A percentile compares a stretch with the other conserved stretches of the same genome.
Evolutionary conservation across 2,329 filamentous ascomycete species (phyloP).

Genomic region (Neonectria faginata): DNA sequence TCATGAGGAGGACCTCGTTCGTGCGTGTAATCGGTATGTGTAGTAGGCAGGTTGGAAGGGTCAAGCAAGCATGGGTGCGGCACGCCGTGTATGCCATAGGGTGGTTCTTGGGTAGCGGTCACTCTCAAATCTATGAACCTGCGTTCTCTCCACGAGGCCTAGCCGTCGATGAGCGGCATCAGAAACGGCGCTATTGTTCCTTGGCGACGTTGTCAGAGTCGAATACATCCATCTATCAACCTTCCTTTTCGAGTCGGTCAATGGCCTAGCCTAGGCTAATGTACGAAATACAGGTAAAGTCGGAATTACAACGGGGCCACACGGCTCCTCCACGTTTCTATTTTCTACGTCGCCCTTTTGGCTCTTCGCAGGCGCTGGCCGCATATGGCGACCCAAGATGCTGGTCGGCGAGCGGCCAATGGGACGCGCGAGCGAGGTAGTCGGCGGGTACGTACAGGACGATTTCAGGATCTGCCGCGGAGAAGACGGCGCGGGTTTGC

Average conservation of each 20-base stretch:
- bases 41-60: conserved; percentile 9
- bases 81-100: conserved; percentile 3
- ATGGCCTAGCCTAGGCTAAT: background rate
- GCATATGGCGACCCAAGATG: conserved; percentile 39
- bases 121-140: conserved; percentile 5
- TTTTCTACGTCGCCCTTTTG: conserved; percentile 34
- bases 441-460: conserved; percentile 2
- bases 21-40: conserved; percentile 18
- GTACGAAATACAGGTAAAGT: conserved; percentile 1
- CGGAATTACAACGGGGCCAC: conserved; percentile 17
- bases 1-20: conserved; percentile 16
- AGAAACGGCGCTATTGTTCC: conserved; percentile 17
- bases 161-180: conserved; percentile 11
- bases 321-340: conserved; percentile 38
- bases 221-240: background rate
- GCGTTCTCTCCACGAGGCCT: background rate
- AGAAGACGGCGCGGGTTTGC: conserved; percentile 4
- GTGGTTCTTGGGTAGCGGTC: conserved; percentile 22
- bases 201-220: background rate
- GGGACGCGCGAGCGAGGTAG: background rate
- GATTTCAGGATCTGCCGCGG: conserved; percentile 1
- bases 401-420: conserved; percentile 35
- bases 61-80: conserved; percentile 1
- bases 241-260: conserved; percentile 16
- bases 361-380: conserved; percentile 41